Percentiles rank a stretch among this genome's conserved stretches.
phyloP scores from a whole-genome alignment of 2,329 filamentous ascomycete species.

The Venturia asperata region DNA sequence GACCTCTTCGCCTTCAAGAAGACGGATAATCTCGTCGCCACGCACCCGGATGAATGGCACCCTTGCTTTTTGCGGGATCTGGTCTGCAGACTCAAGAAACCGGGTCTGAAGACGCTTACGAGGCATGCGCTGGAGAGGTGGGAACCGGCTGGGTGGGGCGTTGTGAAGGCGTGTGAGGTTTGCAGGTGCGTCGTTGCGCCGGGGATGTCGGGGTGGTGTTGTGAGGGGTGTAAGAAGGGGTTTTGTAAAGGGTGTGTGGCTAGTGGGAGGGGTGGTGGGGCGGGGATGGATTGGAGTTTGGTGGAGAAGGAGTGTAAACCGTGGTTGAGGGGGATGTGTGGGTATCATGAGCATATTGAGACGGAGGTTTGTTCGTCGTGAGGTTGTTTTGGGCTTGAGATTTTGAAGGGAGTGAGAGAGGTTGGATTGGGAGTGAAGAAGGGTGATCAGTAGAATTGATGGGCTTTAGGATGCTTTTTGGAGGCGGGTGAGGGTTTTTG shows the following conservation, averaged over 20 bases:
- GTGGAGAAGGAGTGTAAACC: conserved; percentile 36
- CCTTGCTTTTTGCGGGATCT: conserved; percentile 42
- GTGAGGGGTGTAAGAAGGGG: conserved; percentile 35
- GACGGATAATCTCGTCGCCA: conserved; percentile 42
- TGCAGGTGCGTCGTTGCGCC: conserved; percentile 37
- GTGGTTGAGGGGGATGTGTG: conserved; percentile 25
- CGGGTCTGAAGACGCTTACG: conserved; percentile 36
- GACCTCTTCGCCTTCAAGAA: conserved; percentile 49
- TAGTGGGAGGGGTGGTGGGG: conserved; percentile 23
- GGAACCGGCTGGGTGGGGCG: conserved; percentile 31
- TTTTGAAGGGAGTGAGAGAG: too few relatives aligned
- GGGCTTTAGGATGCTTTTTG: too few relatives aligned
- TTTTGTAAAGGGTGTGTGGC: conserved; percentile 37
- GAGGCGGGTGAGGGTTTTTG: too few relatives aligned
- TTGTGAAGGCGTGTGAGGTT: conserved; percentile 32
- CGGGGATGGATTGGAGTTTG: conserved; percentile 23
- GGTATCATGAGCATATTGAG: conserved; percentile 24
- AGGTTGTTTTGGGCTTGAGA: neutral
- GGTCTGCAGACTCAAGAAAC: conserved; percentile 40
- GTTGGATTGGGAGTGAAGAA: too few relatives aligned
- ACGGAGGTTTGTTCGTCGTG: conserved; percentile 18
- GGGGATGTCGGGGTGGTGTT: conserved; percentile 31
- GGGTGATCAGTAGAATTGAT: too few relatives aligned
- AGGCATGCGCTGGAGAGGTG: conserved; percentile 38
- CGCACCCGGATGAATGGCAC: conserved; percentile 43